Base-by-base conservation (phyloP, 345 rosid species). In the Camelina sativa region DNA sequence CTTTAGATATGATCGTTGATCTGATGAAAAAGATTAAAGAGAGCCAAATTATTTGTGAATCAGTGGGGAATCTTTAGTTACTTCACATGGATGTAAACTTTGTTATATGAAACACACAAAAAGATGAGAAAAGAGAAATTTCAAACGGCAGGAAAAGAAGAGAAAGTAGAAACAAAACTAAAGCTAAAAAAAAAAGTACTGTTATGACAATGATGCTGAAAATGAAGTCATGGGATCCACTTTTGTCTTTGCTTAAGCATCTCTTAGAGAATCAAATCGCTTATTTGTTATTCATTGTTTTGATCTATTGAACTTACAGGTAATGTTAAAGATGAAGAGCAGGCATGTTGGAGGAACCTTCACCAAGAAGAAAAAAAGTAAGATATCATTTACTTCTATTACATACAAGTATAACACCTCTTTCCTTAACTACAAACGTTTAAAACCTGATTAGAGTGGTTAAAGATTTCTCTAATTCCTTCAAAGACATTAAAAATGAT, bases 291-390 rank as follows among this genome's bases (percentile, higher is more conserved):
- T 40, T 40, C 43, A 40, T 40, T 19, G 6, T 70, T 76, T 75
- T 67, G 47, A 52, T 60, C 16, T 65, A 5, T 23, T 62, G 63
- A 62, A 32, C 63, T 67, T 85, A 65, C 61, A 95, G 99, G 99
- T 95, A 69, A 95, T 84, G 82, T 64, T 95, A 85, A 95, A 95
- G 98, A 95, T 90, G 99, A 95, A 95, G 94, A 95, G 99, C 71
- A 95, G 77, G 52, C 94, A 95, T 80, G 92, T 90, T 55, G 96
- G 92, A 69, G 97, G 96, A 92, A 89, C 99, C 79, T 81, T 92
- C 67, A 92, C 96, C 43, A 95, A 95, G 87, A 95, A 95, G 99
- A 92, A 95, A 92, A 95, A 95, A 93, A 95, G 99, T 92, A 76
- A 82, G 96, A 40, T 38, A 77, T 77, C 28, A 66, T 51, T 38